A percentile compares a stretch with the other conserved stretches of the same genome.
phyloP scores from a whole-genome alignment of 2,329 filamentous ascomycete genomes.

The Lachnellula willkommii region DNA sequence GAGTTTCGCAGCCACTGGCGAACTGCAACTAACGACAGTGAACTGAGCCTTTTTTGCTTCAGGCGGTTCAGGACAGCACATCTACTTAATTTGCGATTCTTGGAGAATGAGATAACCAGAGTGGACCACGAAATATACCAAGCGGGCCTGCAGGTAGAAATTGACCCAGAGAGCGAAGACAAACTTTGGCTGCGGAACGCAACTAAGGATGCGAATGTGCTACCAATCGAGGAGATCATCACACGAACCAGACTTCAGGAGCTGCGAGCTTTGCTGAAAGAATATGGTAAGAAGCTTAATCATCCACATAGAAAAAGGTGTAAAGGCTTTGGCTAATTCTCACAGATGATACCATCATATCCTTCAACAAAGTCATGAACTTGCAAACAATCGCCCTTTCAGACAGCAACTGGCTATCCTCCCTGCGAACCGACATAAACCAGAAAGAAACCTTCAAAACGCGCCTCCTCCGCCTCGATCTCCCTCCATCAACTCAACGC shows the following conservation, averaged over 20 bases:
- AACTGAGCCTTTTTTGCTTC: not conserved
- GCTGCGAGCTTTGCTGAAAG: not conserved
- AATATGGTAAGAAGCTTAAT: not conserved
- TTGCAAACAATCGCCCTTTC: not conserved
- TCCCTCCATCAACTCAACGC: not conserved
- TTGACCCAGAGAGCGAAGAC: not conserved
- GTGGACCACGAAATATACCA: not conserved
- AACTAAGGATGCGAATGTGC: not conserved
- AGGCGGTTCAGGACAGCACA: not conserved
- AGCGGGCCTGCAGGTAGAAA: not conserved
- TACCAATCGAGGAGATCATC: not conserved
- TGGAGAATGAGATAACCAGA: not conserved
- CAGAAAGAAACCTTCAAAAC: not conserved
- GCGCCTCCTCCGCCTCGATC: not conserved
- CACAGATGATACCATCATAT: not conserved
- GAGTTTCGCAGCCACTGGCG: no score
- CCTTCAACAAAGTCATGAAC: not conserved
- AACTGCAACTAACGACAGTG: not conserved
- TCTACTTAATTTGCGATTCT: not conserved
- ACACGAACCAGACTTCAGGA: not conserved
- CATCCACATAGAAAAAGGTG: not conserved
- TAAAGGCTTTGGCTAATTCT: not conserved
- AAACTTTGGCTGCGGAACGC: not conserved
- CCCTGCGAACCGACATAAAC: not conserved
- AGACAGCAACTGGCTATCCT: not conserved